Evolutionary conservation across 495 filamentous ascomycete genomes (phyloP).

Genomic region (Clohesyomyces aquaticus): DNA sequence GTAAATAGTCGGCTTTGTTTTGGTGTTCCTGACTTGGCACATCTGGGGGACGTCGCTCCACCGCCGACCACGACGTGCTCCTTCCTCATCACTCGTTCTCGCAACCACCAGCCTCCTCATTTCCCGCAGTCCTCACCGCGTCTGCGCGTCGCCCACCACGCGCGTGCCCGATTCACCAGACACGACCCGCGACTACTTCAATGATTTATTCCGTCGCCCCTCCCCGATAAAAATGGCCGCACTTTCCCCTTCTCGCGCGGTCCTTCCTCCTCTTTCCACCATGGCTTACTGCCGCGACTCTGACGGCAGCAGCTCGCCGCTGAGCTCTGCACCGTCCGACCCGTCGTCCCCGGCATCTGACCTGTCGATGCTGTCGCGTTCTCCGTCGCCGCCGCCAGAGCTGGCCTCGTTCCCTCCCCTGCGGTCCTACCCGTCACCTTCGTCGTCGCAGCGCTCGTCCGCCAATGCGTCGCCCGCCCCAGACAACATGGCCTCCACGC

Average conservation of each 20-base stretch:
- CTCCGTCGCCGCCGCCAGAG: slow-evolving; percentile 60
- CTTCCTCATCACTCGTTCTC: slow-evolving; percentile 11
- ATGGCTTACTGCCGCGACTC: slow-evolving; percentile 52
- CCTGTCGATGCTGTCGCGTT: slow-evolving; percentile 42
- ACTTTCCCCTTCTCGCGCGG: not conserved
- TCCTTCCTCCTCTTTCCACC: slow-evolving; percentile 37
- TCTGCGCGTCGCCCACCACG: slow-evolving; percentile 15
- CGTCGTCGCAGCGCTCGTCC: slow-evolving; percentile 62
- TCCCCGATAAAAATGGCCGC: not conserved
- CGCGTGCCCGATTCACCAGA: slow-evolving; percentile 9
- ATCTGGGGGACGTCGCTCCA: no score
- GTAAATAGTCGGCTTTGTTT: slow-evolving; percentile 25
- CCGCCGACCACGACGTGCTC: no score
- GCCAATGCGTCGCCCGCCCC: slow-evolving; percentile 44
- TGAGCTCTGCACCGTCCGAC: slow-evolving; percentile 55
- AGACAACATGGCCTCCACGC: slow-evolving; percentile 38
- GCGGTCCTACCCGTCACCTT: slow-evolving; percentile 54
- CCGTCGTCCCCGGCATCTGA: slow-evolving; percentile 16
- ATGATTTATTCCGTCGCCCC: slow-evolving; percentile 26
- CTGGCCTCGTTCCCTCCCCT: slow-evolving; percentile 37
- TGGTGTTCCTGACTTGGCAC: slow-evolving; percentile 31
- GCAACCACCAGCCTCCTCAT: slow-evolving; percentile 36
- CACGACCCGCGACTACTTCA: not conserved
- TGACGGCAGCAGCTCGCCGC: slow-evolving; percentile 55
- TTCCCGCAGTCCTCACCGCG: slow-evolving; percentile 31